These are phyloP conservation scores for Geotrichum bryndzae DNA, from an alignment of 1,139 yeast species.

Conservation along the genomic window DNA sequence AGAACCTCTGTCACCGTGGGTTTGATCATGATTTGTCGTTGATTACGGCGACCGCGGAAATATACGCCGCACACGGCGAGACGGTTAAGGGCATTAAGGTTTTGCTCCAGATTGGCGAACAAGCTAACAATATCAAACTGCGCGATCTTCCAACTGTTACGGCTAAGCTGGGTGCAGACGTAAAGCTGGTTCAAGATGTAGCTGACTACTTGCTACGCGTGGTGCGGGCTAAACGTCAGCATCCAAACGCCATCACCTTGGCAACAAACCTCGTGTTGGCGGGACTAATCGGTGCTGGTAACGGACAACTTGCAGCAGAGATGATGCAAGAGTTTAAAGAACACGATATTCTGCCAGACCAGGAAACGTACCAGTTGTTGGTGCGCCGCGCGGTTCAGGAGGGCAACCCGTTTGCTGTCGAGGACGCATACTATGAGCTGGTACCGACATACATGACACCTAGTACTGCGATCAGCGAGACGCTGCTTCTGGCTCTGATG, in stretches of 20 bases:
- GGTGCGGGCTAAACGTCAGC: neutral
- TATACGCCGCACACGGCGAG: constrained; percentile 1
- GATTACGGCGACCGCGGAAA: constrained; percentile 8
- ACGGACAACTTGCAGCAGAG: neutral
- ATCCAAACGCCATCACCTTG: constrained; percentile 4
- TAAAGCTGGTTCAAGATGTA: neutral
- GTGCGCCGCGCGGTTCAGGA: constrained; percentile 9
- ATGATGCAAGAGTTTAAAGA: constrained; percentile 18
- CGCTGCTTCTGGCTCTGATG: constrained; percentile 1
- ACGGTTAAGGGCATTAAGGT: constrained; percentile 1
- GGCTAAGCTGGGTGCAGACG: neutral
- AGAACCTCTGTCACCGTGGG: constrained; percentile 10
- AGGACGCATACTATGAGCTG: constrained; percentile 5
- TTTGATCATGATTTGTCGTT: constrained; percentile 6
- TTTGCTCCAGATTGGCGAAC: constrained; percentile 7
- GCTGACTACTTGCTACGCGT: neutral
- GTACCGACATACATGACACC: constrained; percentile 3
- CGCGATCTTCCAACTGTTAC: constrained; percentile 8
- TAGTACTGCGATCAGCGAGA: constrained; percentile 1
- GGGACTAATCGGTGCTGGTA: neutral
- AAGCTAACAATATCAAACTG: constrained; percentile 1
- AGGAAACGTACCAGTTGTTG: constrained; percentile 26
- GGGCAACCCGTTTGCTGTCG: constrained; percentile 7
- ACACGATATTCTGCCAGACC: constrained; percentile 21
- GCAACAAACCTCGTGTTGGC: constrained; percentile 4